Conservation (phyloP, 108 stramenopile species). For the Fragilaria radians region DNA sequence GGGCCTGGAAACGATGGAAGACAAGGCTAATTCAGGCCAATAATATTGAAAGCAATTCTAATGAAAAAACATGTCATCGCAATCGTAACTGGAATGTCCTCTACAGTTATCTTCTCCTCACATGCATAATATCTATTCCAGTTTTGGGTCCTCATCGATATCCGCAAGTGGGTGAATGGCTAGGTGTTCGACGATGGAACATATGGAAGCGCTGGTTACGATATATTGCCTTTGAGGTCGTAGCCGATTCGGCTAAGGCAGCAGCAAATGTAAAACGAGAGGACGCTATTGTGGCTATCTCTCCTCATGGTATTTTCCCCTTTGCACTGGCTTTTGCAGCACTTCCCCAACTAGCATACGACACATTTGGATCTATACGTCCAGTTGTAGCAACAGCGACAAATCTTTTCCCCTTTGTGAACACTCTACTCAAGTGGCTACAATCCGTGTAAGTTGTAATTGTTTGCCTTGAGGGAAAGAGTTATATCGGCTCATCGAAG, state of each 20-base stretch:
- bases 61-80: too few relatives aligned
- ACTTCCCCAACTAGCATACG: conserved; percentile 36
- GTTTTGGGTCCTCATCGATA: conserved; percentile 61
- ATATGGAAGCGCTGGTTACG: conserved; percentile 77
- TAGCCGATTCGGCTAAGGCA: conserved; percentile 30
- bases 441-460: conserved; percentile 28
- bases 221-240: conserved; percentile 67
- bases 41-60: conserved; percentile 1
- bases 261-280: conserved; percentile 24
- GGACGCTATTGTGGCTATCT: conserved; percentile 73
- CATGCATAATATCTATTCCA: conserved; percentile 4
- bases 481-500: not conserved
- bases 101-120: conserved; percentile 22
- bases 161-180: conserved; percentile 30
- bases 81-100: too few relatives aligned
- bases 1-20: conserved; percentile 14
- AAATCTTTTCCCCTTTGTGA: conserved; percentile 62
- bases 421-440: conserved; percentile 60
- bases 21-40: too few relatives aligned
- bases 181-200: conserved; percentile 56
- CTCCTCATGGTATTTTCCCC: conserved; percentile 92
- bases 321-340: conserved; percentile 80
- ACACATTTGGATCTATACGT: conserved; percentile 64
- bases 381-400: conserved; percentile 82
- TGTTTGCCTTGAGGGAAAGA: not conserved